Base-by-base conservation (phyloP, 441 rosid species). In the Erodium trifolium region DNA sequence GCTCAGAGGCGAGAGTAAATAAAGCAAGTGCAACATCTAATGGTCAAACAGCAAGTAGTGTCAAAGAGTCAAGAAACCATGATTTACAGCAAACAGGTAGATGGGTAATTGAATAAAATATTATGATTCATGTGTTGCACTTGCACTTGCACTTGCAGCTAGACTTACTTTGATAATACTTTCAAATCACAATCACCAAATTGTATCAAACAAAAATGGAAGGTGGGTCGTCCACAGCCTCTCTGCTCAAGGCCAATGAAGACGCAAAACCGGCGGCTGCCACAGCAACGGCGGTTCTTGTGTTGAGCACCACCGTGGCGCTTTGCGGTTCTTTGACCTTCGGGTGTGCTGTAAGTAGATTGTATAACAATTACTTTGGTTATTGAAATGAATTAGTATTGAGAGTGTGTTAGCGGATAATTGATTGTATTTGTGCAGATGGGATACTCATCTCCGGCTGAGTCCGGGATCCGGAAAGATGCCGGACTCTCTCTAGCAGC, bases 401-500 rank as follows among this genome's bases (percentile, higher is more conserved):
- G n/a, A n/a, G n/a, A n/a, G n/a, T n/a, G n/a, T 34, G 5, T 34
- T 53, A 0, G 3, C n/a, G 9, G 49, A 9, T 6, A 0, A 2
- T 43, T 8, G 12, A 43, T 8, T 43, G n/a, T n/a, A n/a, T 37
- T 31, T 68, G 68, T 16, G 70, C 77, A 86, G 90, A 70, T 78
- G 35, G 82, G 82, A 9, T 91, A 87, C 75, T 86, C 96, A 63
- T 85, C 96, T 0, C 92, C 89, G 11, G 87, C 81, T 14, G 84
- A 88, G 69, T 80, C 81, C 37, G 84, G 83, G 55, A 90, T 90
- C 71, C 77, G 80, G 76, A 77, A 77, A 71, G 94, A 88, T 55
- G 27, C 83, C 16, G 79, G 78, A 66, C 86, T 90, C 34, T 80
- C 90, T 41, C 14, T 79, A 16, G 78, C 88, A 4, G 76, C 66